Evolutionary conservation across 1,284 basidiomycete genomes (phyloP).

Genomic region (Mrakiaceae sp.): DNA sequence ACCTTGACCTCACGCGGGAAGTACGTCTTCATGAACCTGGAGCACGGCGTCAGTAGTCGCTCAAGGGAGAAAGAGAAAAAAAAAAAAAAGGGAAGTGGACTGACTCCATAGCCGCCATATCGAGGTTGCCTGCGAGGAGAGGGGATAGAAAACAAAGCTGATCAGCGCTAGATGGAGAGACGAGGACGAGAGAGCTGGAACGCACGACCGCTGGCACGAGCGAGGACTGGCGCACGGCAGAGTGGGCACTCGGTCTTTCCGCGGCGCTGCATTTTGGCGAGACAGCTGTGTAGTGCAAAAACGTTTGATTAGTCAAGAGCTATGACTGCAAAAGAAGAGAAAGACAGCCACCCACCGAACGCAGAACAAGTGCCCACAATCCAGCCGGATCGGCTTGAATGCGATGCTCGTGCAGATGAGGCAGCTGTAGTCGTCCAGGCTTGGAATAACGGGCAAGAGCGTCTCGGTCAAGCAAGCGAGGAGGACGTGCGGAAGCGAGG

Average conservation of each 20-base stretch:
- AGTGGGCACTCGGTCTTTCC: constrained; percentile 72
- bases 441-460: constrained; percentile 70
- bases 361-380: constrained; percentile 84
- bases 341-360: constrained; percentile 43
- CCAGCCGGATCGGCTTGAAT: constrained; percentile 76
- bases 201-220: neutral
- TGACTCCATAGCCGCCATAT: constrained; percentile 57
- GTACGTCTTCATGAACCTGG: constrained; percentile 74
- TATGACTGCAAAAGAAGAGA: neutral
- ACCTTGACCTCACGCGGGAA: constrained; percentile 73
- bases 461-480: constrained; percentile 77
- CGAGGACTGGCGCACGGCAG: constrained; percentile 47
- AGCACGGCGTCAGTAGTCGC: neutral
- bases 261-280: constrained; percentile 88
- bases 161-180: neutral
- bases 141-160: constrained; percentile 1
- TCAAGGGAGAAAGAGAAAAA: neutral
- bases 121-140: constrained; percentile 52
- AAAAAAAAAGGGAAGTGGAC: neutral
- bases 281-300: constrained; percentile 42
- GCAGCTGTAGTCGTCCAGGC: constrained; percentile 55
- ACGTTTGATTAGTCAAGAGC: neutral
- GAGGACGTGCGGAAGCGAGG: constrained; percentile 61
- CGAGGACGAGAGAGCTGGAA: neutral
- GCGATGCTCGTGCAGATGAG: constrained; percentile 68